Evolutionary conservation across 768 basidiomycete genomes (phyloP), one percentile per base, ranked within the genome.

Genomic region (Sarcodon aspratus): DNA sequence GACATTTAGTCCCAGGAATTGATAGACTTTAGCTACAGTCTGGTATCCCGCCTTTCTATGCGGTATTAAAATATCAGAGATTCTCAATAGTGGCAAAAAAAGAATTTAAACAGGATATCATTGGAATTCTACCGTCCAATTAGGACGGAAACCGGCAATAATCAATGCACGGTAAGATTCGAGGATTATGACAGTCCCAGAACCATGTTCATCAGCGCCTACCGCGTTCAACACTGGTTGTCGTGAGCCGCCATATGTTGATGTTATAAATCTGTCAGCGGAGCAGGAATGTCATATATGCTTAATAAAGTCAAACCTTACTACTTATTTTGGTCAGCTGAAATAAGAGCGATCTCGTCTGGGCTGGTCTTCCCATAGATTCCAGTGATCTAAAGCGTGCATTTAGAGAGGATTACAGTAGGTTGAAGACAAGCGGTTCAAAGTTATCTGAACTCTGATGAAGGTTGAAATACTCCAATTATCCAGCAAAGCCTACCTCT

Each of bases 261-360:
- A 79, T 83, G 56, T 82, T 85, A 5, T 27, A 27, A 27, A 27
- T 27, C 21, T 27, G 55, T 38, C 15, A 42, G 48, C 38, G 50
- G 53, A 48, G 38, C 37, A 46, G 40, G 49, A 38, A 45, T 33
- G 18, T 34, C 45, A 27, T 44, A 47, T 45, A 51, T 43, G 21
- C 42, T 40, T 40, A n/a, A 46, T 44, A 36, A 52, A 44, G 42
- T 38, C 47, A 49, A 27, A 27, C 21, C 2, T 27, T 5, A 5
- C 2, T 88, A 61, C 92, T 90, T 88, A 61, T 92, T 90, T 61
- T 84, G 86, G 63, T 93, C 90, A 38, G 90, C 90, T 36, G 78
- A 74, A 55, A 92, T 69, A 53, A 92, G 69, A 33, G 92, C 72
- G 44, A 80, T 71, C 48, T 82, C 74, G 55, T 85, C 79, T 13